These are phyloP conservation scores for Epichloe brachyelytri DNA, from an alignment of 2,329 filamentous ascomycete genomes.

Conservation along the genomic window DNA sequence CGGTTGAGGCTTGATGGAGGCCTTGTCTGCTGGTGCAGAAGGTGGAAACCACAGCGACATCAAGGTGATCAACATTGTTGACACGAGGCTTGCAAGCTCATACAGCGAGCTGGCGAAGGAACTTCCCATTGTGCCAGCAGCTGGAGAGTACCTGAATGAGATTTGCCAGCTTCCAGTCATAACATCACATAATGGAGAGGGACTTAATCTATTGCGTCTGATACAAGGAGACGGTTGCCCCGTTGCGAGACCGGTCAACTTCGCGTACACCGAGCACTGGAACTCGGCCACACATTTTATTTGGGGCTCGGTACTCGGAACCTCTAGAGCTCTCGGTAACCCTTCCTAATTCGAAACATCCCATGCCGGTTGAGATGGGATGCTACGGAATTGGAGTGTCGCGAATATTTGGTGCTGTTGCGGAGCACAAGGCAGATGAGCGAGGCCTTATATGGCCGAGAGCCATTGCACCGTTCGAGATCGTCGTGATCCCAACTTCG, in stretches of 20 bases:
- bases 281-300: constrained; percentile 91
- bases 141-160: constrained; percentile 1
- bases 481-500: constrained; percentile 47
- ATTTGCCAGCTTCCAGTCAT: constrained; percentile 2
- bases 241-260: constrained; percentile 53
- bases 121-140: constrained; percentile 14
- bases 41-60: not conserved
- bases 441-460: constrained; percentile 79
- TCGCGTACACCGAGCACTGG: constrained; percentile 59
- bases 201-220: constrained; percentile 51
- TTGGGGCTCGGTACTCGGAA: constrained; percentile 79
- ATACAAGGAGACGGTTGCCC: constrained; percentile 60
- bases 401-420: constrained; percentile 76
- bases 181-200: constrained; percentile 15
- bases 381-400: constrained; percentile 94
- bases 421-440: constrained; percentile 58
- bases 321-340: constrained; percentile 55
- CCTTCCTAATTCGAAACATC: constrained; percentile 16
- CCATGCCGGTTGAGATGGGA: constrained; percentile 70
- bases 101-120: constrained; percentile 13
- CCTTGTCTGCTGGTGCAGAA: constrained; percentile 13
- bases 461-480: constrained; percentile 73
- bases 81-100: constrained; percentile 16
- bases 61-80: constrained; percentile 22
- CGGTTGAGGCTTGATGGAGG: constrained; percentile 35